Conservation (phyloP, 352 stramenopile species). For the Aphanomyces invadans region DNA sequence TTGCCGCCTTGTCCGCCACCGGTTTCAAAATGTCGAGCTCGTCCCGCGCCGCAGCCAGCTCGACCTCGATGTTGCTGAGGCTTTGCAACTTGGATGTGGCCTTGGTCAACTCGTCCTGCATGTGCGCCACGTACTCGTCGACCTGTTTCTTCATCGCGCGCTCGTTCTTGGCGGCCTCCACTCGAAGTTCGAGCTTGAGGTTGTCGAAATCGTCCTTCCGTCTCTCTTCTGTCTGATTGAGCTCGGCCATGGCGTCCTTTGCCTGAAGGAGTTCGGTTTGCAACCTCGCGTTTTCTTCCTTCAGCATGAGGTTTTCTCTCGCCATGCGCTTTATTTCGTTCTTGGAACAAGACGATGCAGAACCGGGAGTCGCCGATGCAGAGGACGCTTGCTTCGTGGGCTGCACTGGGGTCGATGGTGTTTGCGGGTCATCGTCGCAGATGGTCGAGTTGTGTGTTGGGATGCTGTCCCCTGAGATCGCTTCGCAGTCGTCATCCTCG, state of each 20-base stretch:
- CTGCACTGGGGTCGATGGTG: not conserved
- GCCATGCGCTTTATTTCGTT: conserved; percentile 15
- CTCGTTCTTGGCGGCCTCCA: conserved; percentile 54
- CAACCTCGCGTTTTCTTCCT: conserved; percentile 13
- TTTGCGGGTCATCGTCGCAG: not conserved
- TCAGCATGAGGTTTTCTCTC: conserved; percentile 18
- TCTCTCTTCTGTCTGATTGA: conserved; percentile 30
- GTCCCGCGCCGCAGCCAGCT: conserved; percentile 41
- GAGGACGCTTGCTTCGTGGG: not conserved
- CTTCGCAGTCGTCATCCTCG: not conserved
- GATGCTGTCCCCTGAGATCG: not conserved
- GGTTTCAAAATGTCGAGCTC: conserved; percentile 64
- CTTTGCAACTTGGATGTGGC: conserved; percentile 31
- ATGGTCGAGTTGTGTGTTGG: not conserved
- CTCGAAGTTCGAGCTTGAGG: conserved; percentile 37
- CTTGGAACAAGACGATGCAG: not conserved
- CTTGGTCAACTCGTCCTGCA: conserved; percentile 41
- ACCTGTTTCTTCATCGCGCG: conserved; percentile 38
- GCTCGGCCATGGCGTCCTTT: not conserved
- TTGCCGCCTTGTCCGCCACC: conserved; percentile 37
- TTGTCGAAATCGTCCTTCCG: conserved; percentile 33
- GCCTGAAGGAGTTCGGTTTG: not conserved
- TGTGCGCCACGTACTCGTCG: conserved; percentile 40
- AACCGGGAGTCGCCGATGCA: not conserved
- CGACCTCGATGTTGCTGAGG: conserved; percentile 32